Evolutionary conservation across 202 grass and related monocot species (phyloP), one percentile per base, ranked within the genome.

Genomic region (Brachypodium distachyon): DNA sequence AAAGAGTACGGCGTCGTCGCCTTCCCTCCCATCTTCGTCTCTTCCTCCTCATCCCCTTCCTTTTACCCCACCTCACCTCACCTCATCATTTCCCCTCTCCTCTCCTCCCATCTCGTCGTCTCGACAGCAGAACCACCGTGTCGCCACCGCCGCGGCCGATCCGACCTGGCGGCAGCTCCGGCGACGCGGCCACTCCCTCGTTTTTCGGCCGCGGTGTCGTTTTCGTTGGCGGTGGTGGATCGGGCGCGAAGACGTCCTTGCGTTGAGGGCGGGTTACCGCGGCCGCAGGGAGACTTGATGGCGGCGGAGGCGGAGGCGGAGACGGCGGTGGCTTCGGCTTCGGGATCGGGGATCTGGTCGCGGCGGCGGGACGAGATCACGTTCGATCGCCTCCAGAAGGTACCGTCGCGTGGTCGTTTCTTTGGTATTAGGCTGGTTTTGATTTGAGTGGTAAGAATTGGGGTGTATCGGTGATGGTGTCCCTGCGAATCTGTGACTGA

Each of bases 311-410:
- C 6, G 9, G n/a, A n/a, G n/a, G 18, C 25, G 34, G 76, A 68
- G 11, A 56, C 62, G 64, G 77, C 38, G 37, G 38, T 32, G 41
- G 51, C 52, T 38, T 73, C 75, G 68, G 61, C 69, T 1, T 79
- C 86, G 86, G 86, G 86, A 88, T 88, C 87, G 68, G 95, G 89
- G 82, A 98, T 98, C 82, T 98, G 95, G 95, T 95, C 95, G 80
- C 86, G 82, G 70, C 86, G 86, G 59, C 85, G 87, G 50, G 89
- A 98, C 68, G 87, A 94, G 82, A 90, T 98, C 91, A 92, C 95
- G 71, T 86, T 95, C 77, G 95, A 98, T 92, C 89, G 87, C 61
- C 91, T 98, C 32, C 95, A 95, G 74, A 98, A 92, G 91, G 95
- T 98, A 90, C 40, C 41, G 50, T 70, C 58, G 39, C 37, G 54